Evolutionary conservation across 257 asterid species (phyloP).

Genomic region (Salvia rosmarinus): DNA sequence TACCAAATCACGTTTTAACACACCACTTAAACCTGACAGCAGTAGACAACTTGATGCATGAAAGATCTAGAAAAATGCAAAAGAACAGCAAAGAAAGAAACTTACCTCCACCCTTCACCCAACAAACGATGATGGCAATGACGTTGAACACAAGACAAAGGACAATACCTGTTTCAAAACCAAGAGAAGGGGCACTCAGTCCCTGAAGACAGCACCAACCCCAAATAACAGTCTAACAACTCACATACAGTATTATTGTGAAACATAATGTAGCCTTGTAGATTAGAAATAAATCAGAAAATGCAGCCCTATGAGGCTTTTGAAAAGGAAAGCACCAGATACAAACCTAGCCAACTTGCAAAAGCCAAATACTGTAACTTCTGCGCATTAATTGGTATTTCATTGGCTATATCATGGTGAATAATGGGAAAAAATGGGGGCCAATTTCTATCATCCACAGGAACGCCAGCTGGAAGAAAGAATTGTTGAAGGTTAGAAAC

Average conservation of each 20-base stretch:
- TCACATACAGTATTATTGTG: background rate
- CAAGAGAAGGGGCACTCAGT: conserved; percentile 14
- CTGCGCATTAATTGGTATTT: conserved; percentile 67
- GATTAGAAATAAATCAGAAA: conserved; percentile 5
- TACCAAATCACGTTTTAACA: conserved; percentile 35
- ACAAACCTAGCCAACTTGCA: conserved; percentile 67
- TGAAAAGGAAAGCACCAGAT: conserved; percentile 13
- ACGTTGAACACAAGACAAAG: conserved; percentile 90
- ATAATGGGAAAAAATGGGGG: conserved; percentile 64
- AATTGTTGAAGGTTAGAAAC: conserved; percentile 26
- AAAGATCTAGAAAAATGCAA: background rate
- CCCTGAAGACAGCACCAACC: background rate
- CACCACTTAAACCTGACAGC: background rate
- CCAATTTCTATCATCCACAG: conserved; percentile 63
- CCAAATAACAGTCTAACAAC: background rate
- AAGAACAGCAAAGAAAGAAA: conserved; percentile 13
- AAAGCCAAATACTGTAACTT: conserved; percentile 63
- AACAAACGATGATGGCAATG: conserved; percentile 75
- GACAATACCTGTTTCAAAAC: conserved; percentile 67
- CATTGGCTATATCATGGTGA: conserved; percentile 66
- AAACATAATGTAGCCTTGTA: too few relatives aligned
- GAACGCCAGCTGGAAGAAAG: conserved; percentile 49
- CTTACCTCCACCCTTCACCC: conserved; percentile 94
- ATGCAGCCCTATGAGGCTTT: background rate
- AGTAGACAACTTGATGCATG: conserved; percentile 21